A percentile compares a stretch with the other conserved stretches of the same genome.
These are phyloP conservation scores for Pseudonitzschia multiseries DNA, from an alignment of 108 stramenopile genomes.

Conservation along the genomic window DNA sequence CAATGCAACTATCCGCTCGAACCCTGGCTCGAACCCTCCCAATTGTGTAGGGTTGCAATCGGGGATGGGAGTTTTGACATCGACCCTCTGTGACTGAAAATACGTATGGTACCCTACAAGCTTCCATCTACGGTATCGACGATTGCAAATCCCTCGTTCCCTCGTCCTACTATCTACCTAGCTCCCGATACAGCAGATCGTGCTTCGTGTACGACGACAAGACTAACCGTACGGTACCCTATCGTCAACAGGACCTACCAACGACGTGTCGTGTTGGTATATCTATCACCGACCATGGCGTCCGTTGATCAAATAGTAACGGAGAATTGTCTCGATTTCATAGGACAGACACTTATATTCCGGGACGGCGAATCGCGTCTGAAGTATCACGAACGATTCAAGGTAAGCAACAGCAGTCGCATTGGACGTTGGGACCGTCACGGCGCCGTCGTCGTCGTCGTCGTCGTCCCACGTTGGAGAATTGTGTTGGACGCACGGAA, in stretches of 20 bases:
- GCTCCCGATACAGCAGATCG: no score
- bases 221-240: no score
- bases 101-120: background rate
- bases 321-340: slow-evolving; percentile 10
- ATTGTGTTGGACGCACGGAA: no score
- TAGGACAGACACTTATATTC: background rate
- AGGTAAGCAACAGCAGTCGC: background rate
- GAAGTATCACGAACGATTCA: slow-evolving; percentile 13
- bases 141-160: no score
- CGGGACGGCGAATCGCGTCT: slow-evolving; percentile 14
- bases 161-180: no score
- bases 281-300: background rate
- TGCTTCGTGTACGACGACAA: no score
- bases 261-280: background rate
- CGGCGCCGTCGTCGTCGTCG: background rate
- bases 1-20: no score
- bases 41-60: background rate
- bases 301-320: background rate
- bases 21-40: no score
- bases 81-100: background rate
- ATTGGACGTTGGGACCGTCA: background rate
- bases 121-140: no score
- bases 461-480: no score
- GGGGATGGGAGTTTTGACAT: background rate
- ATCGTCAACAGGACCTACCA: background rate